Conservation (phyloP, 257 asterid genomes). For the Avicennia marina region DNA sequence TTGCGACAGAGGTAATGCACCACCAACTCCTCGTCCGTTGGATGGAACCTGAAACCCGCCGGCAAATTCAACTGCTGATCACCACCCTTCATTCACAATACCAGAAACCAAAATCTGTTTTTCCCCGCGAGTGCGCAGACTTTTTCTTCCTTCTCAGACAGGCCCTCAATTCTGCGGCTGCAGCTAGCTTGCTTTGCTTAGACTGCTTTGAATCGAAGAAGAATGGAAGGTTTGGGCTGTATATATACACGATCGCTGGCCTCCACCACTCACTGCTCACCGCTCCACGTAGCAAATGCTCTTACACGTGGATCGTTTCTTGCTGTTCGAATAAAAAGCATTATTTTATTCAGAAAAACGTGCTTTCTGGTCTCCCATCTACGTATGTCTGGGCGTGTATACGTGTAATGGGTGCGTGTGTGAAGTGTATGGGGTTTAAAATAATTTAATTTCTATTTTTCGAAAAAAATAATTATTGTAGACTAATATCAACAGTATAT, state of each 20-base stretch:
- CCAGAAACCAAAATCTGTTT: neutral
- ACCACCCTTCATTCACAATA: constrained; percentile 42
- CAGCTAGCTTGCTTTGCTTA: neutral
- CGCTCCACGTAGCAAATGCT: neutral
- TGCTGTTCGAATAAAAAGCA: too few species aligned
- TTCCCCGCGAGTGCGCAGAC: neutral
- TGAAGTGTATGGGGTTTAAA: too few species aligned
- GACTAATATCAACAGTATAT: too few species aligned
- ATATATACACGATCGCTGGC: constrained; percentile 13
- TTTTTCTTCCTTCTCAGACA: constrained; percentile 3
- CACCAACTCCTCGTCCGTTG: constrained; percentile 59
- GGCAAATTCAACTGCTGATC: constrained; percentile 45
- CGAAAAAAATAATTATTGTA: too few species aligned
- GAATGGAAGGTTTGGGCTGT: constrained; percentile 10
- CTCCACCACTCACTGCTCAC: too few species aligned
- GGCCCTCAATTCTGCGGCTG: neutral
- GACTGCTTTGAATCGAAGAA: constrained; percentile 22
- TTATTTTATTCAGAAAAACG: too few species aligned
- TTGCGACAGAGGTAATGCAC: constrained; percentile 52
- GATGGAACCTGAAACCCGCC: constrained; percentile 58
- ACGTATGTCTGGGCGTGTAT: too few species aligned
- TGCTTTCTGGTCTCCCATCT: too few species aligned
- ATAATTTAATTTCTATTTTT: too few species aligned
- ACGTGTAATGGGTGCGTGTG: too few species aligned
- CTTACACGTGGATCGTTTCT: constrained; percentile 42